Evolutionary conservation across 1,284 basidiomycete species (phyloP).

Genomic region (Cystobasidium sp.): DNA sequence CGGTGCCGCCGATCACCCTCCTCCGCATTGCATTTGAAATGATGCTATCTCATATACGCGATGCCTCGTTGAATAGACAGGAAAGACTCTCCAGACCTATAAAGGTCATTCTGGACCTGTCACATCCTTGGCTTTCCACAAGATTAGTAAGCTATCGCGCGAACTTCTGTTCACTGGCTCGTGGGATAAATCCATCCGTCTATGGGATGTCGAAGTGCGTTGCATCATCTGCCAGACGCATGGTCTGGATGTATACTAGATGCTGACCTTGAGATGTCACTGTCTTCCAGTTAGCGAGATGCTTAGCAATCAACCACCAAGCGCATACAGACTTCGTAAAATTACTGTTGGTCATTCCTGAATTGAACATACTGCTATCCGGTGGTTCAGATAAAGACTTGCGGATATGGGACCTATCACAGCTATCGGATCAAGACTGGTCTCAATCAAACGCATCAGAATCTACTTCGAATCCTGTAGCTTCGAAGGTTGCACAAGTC

Average conservation of each 20-base stretch:
- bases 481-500: constrained; percentile 18
- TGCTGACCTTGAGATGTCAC: constrained; percentile 2
- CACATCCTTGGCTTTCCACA: constrained; percentile 72
- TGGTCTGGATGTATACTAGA: background rate
- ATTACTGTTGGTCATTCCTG: constrained; percentile 70
- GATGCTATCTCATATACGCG: constrained; percentile 22
- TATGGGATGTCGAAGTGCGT: constrained; percentile 77
- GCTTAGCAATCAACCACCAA: constrained; percentile 68
- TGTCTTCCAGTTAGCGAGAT: constrained; percentile 65
- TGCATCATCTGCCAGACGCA: background rate
- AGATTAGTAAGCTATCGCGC: constrained; percentile 46
- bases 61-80: constrained; percentile 63
- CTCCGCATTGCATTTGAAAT: constrained; percentile 40
- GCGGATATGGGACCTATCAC: constrained; percentile 73
- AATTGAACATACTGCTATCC: constrained; percentile 72
- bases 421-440: constrained; percentile 58
- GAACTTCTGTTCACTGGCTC: constrained; percentile 74
- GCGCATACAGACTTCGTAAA: constrained; percentile 89
- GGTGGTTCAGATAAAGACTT: constrained; percentile 89
- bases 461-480: background rate
- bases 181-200: constrained; percentile 86
- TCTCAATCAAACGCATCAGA: background rate
- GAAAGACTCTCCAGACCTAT: constrained; percentile 73
- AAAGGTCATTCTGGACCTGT: constrained; percentile 83
- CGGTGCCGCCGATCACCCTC: background rate